Percentiles rank a stretch among this genome's conserved stretches.
Evolutionary conservation across 2,329 filamentous ascomycete genomes (phyloP).

Genomic region (Pseudocercospora eumusae): DNA sequence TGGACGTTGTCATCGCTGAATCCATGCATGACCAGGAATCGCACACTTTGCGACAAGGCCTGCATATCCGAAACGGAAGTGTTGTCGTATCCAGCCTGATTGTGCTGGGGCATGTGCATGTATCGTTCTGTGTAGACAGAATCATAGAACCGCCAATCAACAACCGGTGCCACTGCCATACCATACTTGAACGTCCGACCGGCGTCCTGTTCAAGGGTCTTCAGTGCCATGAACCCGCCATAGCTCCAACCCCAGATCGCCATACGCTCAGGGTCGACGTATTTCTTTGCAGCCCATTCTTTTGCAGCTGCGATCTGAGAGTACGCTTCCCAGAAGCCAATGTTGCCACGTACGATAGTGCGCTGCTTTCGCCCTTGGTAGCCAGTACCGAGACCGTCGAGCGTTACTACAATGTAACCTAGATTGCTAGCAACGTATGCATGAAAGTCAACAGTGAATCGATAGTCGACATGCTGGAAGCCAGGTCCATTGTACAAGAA

Average conservation of each 20-base stretch:
- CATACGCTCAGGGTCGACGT: conserved; percentile 78
- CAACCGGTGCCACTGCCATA: conserved; percentile 98
- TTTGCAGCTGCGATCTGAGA: conserved; percentile 92
- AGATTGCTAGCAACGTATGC: conserved; percentile 81
- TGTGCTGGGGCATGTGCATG: conserved; percentile 91
- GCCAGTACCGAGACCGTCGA: conserved; percentile 91
- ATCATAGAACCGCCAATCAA: conserved; percentile 94
- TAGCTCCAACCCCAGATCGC: conserved; percentile 99
- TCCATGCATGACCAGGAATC: conserved; percentile 95
- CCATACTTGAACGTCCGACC: conserved; percentile 92
- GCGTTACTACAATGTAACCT: conserved; percentile 90
- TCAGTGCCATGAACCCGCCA: conserved; percentile 91
- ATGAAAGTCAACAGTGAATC: conserved; percentile 84
- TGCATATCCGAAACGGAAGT: conserved; percentile 73
- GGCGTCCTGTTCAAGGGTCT: conserved; percentile 88
- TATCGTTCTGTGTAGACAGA: conserved; percentile 94
- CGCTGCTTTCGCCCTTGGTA: conserved; percentile 83
- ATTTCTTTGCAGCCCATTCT: conserved; percentile 75
- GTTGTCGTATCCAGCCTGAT: conserved; percentile 72
- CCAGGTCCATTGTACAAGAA: conserved; percentile 91
- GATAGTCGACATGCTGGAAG: conserved; percentile 83
- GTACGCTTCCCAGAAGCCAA: conserved; percentile 80
- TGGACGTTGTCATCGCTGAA: conserved; percentile 98
- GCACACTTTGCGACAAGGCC: conserved; percentile 72
- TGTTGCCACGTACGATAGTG: conserved; percentile 76